These are phyloP conservation scores for Lactarius hatsudake DNA, from an alignment of 768 basidiomycete genomes.

Conservation along the genomic window DNA sequence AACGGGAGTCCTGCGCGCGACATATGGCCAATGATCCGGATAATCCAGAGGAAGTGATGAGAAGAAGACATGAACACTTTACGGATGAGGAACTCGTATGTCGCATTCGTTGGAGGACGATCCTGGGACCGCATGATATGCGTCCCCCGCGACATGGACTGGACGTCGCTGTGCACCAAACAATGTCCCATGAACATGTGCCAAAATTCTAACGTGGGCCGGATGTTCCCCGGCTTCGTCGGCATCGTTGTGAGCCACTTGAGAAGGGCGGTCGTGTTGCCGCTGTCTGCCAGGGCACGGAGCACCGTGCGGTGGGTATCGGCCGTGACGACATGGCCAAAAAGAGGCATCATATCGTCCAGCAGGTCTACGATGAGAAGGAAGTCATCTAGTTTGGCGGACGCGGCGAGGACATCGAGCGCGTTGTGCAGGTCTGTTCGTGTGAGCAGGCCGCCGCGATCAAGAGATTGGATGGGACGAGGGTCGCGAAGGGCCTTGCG, in stretches of 20 bases:
- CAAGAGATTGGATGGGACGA: background rate
- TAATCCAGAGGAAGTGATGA: conserved; percentile 18
- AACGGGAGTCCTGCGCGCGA: conserved; percentile 23
- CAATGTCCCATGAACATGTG: conserved; percentile 50
- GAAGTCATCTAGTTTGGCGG: conserved; percentile 53
- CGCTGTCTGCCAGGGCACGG: conserved; percentile 45
- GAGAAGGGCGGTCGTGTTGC: conserved; percentile 43
- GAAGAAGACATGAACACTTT: conserved; percentile 36
- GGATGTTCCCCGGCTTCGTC: conserved; percentile 43
- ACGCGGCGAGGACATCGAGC: conserved; percentile 48
- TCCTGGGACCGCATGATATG: conserved; percentile 38
- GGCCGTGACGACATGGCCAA: conserved; percentile 45
- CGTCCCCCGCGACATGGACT: conserved; percentile 19
- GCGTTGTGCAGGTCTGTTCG: conserved; percentile 38
- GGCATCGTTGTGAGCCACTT: conserved; percentile 57
- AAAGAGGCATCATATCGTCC: conserved; percentile 45
- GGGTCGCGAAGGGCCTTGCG: conserved; percentile 20
- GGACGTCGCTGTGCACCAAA: conserved; percentile 19
- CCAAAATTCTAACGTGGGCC: conserved; percentile 53
- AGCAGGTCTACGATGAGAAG: conserved; percentile 53
- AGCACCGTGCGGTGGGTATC: conserved; percentile 50
- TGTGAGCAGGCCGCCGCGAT: conserved; percentile 27
- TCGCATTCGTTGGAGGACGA: conserved; percentile 43
- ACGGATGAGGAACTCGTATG: conserved; percentile 49
- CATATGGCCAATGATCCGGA: conserved; percentile 20